Base-by-base conservation (phyloP, 805 yeast genomes). In the Candida ovalis region DNA sequence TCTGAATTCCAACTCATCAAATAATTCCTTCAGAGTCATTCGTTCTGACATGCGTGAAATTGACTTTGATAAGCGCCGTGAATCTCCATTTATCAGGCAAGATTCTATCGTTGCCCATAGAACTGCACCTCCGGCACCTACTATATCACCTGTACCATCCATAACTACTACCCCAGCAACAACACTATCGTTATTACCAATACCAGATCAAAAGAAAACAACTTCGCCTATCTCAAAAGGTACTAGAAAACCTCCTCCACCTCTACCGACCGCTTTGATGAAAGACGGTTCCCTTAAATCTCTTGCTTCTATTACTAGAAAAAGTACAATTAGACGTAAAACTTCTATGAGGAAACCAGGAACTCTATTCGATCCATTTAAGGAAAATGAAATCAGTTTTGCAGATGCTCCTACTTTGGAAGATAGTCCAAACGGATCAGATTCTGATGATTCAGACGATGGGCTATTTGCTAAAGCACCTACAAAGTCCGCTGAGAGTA, bases 61-160 rank as follows among this genome's bases (percentile, higher is more conserved):
- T 51, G 90, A 90, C 63, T 88, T 88, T 60, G 94, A 88, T 57
- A 81, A 85, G 56, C 73, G 89, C 44, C 69, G 96, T 40, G 81
- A 80, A 41, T 84, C 96, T 0, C 95, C 96, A 1, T 86, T 78
- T 58, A 67, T 75, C 1, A 75, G 82, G 1, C 49, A 49, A 10
- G 58, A 56, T 23, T 77, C 72, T 47, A 69, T 86, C 21, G 80
- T 86, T 9, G 94, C 96, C 0, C 77, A 74, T 49, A 69, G 96
- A 57, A 80, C 75, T 12, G 86, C 89, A 0, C 90, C 89, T 0
- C 86, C 84, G 6, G 87, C 89, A 3, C 88, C 89, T 2, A 35
- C 48, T 41, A 38, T 56, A 33, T 12, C 41, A 38, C 15, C 45
- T 12, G 28, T 46, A 13, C 19, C 44, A 15, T 44, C 22, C 22